Percentiles rank a stretch among this genome's conserved stretches.
phyloP scores from a whole-genome alignment of 257 asterid genomes.

The Ilex asprella region DNA sequence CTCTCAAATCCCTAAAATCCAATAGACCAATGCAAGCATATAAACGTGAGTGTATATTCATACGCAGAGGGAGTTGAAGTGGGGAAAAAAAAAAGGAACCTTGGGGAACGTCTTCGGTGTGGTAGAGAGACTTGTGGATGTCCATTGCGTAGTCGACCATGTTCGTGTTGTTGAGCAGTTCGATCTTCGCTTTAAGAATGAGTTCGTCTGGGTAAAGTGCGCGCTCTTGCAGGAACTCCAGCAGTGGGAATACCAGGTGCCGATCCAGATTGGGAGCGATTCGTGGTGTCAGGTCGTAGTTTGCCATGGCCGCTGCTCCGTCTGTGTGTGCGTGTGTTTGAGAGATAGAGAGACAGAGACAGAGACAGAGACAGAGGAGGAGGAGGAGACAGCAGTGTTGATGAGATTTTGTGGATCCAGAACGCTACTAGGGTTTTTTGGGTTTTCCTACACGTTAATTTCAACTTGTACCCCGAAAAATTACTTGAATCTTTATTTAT shows the following conservation, averaged over 20 bases:
- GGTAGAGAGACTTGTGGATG: conserved; percentile 81
- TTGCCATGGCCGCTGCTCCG: conserved; percentile 22
- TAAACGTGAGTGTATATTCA: background rate
- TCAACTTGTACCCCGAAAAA: too few relatives aligned
- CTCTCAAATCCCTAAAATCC: background rate
- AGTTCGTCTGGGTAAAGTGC: conserved; percentile 61
- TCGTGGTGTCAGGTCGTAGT: conserved; percentile 72
- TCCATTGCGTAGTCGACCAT: conserved; percentile 99
- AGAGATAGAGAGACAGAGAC: background rate
- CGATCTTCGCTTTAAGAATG: conserved; percentile 76
- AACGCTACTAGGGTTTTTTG: too few relatives aligned
- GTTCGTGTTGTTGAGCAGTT: conserved; percentile 75
- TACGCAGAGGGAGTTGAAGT: background rate
- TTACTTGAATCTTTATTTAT: too few relatives aligned
- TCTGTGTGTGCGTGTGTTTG: background rate
- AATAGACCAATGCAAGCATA: background rate
- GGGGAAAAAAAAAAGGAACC: conserved; percentile 24
- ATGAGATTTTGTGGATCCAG: too few relatives aligned
- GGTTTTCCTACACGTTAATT: too few relatives aligned
- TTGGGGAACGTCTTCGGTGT: conserved; percentile 86
- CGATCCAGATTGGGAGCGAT: conserved; percentile 83
- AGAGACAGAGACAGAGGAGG: too few relatives aligned
- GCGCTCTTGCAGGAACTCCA: conserved; percentile 83
- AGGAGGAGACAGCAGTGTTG: too few relatives aligned
- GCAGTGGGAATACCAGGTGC: conserved; percentile 82